phyloP scores from a whole-genome alignment of 1,284 basidiomycete species.

The Cryptococcus hybrid region DNA sequence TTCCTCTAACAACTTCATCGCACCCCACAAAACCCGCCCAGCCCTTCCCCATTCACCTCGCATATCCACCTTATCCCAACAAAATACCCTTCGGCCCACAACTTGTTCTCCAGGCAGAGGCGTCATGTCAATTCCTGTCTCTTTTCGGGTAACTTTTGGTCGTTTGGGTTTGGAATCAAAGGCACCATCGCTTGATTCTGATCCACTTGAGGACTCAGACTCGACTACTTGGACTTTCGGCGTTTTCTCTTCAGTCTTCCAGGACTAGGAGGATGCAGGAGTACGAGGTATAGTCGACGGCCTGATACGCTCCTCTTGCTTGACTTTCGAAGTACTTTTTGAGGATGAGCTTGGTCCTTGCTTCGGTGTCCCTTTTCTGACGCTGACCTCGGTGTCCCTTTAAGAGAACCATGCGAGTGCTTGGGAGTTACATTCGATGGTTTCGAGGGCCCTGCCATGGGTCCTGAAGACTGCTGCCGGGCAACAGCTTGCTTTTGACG shows the following conservation, averaged over 20 bases:
- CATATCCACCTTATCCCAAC: slow-evolving; percentile 30
- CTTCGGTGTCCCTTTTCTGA: neutral
- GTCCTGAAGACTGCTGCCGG: slow-evolving; percentile 4
- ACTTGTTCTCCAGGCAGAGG: slow-evolving; percentile 13
- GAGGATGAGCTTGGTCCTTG: neutral
- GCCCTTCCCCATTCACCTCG: slow-evolving; percentile 40
- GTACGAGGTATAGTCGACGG: neutral
- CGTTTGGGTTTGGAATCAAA: slow-evolving; percentile 15
- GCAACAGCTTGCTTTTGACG: slow-evolving; percentile 25
- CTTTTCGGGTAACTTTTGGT: slow-evolving; percentile 1
- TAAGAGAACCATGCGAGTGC: neutral
- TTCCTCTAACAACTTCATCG: slow-evolving; percentile 34
- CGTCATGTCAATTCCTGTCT: slow-evolving; percentile 1
- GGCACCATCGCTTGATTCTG: slow-evolving; percentile 19
- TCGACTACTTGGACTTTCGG: slow-evolving; percentile 9
- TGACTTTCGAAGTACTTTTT: neutral
- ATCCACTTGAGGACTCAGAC: slow-evolving; percentile 12
- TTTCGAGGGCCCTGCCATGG: neutral
- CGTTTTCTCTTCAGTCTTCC: slow-evolving; percentile 7
- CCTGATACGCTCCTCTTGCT: neutral
- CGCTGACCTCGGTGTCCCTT: neutral
- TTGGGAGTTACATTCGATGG: neutral
- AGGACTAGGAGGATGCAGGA: slow-evolving; percentile 5
- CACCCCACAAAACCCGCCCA: slow-evolving; percentile 39
- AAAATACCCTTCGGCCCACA: slow-evolving; percentile 26